Evolutionary conservation across 1,284 basidiomycete species (phyloP).

Genomic region (Vanrija humicola): DNA sequence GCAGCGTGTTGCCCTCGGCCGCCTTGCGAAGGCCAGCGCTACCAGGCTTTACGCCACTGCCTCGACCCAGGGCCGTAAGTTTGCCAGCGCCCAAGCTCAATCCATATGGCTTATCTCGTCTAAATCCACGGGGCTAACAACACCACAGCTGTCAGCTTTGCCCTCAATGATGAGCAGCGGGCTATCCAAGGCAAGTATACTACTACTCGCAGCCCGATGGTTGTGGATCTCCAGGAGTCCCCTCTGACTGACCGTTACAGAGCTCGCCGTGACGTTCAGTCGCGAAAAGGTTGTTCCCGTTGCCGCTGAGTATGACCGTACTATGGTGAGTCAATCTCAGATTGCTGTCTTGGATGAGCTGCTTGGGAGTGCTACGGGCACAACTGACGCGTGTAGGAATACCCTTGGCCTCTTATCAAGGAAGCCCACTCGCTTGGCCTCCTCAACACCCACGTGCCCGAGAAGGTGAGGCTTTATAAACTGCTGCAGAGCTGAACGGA

Average conservation of each 20-base stretch:
- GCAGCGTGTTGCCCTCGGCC: background rate
- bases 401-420: slow-evolving; percentile 56
- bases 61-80: background rate
- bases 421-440: slow-evolving; percentile 53
- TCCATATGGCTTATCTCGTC: background rate
- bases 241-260: slow-evolving; percentile 22
- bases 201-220: background rate
- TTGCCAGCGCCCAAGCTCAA: too few species aligned
- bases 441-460: slow-evolving; percentile 52
- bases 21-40: background rate
- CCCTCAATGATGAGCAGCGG: slow-evolving; percentile 38
- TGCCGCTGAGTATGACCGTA: slow-evolving; percentile 52
- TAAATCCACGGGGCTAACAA: background rate
- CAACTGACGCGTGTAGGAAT: slow-evolving; percentile 35
- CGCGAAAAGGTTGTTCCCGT: slow-evolving; percentile 54
- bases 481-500: background rate
- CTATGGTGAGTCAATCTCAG: slow-evolving; percentile 40
- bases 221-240: too few species aligned
- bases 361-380: too few species aligned
- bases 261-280: slow-evolving; percentile 53
- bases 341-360: background rate
- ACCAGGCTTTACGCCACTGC: background rate
- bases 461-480: slow-evolving; percentile 34
- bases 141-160: slow-evolving; percentile 26
- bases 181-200: slow-evolving; percentile 37